Evolutionary conservation across 2,329 filamentous ascomycete species (phyloP).

Genomic region (Zymoseptoria tritici): DNA sequence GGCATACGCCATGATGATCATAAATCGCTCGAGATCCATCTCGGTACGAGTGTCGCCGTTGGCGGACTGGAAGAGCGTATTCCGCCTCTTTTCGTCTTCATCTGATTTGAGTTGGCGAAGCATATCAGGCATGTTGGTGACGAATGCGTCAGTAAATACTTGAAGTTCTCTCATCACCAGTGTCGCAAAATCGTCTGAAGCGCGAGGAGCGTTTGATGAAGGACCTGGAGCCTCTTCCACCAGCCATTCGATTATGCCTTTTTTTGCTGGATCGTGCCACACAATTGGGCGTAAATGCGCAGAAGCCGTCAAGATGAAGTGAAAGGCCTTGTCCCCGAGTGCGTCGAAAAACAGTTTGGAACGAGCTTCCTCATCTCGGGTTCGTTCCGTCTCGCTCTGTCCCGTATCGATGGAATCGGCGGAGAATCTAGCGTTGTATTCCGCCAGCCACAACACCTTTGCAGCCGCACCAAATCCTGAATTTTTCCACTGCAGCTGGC

Average conservation of each 20-base stretch:
- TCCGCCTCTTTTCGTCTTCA: slow-evolving; percentile 73
- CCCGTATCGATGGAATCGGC: slow-evolving; percentile 22
- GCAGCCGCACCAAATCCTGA: slow-evolving; percentile 72
- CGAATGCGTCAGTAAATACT: slow-evolving; percentile 81
- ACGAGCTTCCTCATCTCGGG: slow-evolving; percentile 52
- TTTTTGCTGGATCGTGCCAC: slow-evolving; percentile 82
- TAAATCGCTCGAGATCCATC: slow-evolving; percentile 71
- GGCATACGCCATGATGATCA: slow-evolving; percentile 84
- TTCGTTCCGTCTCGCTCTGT: slow-evolving; percentile 55
- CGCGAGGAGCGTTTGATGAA: slow-evolving; percentile 56
- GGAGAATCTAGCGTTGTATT: slow-evolving; percentile 75
- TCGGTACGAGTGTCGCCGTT: slow-evolving; percentile 32
- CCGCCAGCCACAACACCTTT: slow-evolving; percentile 78
- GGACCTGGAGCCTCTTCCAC: slow-evolving; percentile 71
- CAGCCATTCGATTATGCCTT: slow-evolving; percentile 72
- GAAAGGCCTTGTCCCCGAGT: slow-evolving; percentile 80
- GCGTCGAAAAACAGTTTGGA: slow-evolving; percentile 63
- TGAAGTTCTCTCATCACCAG: slow-evolving; percentile 76
- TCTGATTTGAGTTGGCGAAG: slow-evolving; percentile 77
- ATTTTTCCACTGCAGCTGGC: slow-evolving; percentile 64
- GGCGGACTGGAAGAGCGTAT: slow-evolving; percentile 33
- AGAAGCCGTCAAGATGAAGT: slow-evolving; percentile 80
- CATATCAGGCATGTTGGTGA: slow-evolving; percentile 90
- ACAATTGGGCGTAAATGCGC: slow-evolving; percentile 72
- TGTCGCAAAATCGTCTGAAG: slow-evolving; percentile 64